Evolutionary conservation across 345 rosid genomes (phyloP).

Genomic region (Lepidium didymum): DNA sequence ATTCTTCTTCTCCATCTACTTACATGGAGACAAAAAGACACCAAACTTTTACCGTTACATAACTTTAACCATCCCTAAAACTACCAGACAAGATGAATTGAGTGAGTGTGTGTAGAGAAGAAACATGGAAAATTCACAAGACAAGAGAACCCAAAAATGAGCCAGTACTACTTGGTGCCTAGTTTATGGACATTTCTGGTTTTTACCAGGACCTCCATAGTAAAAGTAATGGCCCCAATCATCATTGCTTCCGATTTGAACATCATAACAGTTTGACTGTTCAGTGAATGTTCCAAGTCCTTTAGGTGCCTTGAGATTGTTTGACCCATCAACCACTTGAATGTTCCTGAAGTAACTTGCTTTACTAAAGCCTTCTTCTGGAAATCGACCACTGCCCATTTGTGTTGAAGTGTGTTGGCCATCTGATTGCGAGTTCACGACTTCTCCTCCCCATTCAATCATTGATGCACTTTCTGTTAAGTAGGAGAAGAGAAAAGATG

Average conservation of each 20-base stretch:
- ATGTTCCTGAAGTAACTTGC: constrained; percentile 87
- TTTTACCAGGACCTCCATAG: constrained; percentile 93
- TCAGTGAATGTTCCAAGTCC: constrained; percentile 88
- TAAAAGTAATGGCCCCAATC: constrained; percentile 99
- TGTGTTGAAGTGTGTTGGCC: constrained; percentile 91
- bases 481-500: constrained; percentile 92
- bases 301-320: constrained; percentile 90
- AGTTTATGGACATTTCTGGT: constrained; percentile 57
- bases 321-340: constrained; percentile 79
- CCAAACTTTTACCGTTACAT: constrained; percentile 12
- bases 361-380: constrained; percentile 94
- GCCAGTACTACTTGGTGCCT: not conserved
- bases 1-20: constrained; percentile 26
- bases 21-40: constrained; percentile 14
- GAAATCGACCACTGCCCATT: constrained; percentile 93
- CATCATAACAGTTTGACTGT: constrained; percentile 90
- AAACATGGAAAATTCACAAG: constrained; percentile 26
- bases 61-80: constrained; percentile 24
- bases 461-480: constrained; percentile 83
- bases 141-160: constrained; percentile 1
- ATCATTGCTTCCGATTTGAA: constrained; percentile 75
- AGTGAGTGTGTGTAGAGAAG: constrained; percentile 8
- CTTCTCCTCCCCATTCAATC: constrained; percentile 99
- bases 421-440: constrained; percentile 77
- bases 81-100: constrained; percentile 15